These are phyloP conservation scores for Rhynchosporium secalis DNA, from an alignment of 2,329 filamentous ascomycete genomes.

Conservation along the genomic window DNA sequence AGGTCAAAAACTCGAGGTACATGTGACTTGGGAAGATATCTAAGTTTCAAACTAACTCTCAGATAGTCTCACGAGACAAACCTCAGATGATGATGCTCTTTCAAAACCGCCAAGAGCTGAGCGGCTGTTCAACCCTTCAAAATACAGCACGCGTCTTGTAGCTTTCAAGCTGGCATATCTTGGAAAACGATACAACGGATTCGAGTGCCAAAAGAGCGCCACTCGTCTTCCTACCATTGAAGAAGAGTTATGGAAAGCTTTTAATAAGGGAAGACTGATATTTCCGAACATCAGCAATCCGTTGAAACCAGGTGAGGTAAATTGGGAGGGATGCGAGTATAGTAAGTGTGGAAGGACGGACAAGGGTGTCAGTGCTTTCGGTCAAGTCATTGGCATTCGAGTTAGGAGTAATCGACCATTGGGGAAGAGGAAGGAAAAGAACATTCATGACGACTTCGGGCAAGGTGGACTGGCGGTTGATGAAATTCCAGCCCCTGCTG, in stretches of 20 bases:
- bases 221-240: conserved; percentile 80
- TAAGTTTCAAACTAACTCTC: neutral
- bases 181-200: conserved; percentile 88
- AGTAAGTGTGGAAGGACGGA: conserved; percentile 95
- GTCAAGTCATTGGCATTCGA: conserved; percentile 83
- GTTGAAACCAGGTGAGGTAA: conserved; percentile 56
- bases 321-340: conserved; percentile 85
- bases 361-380: conserved; percentile 91
- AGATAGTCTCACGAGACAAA: conserved; percentile 17
- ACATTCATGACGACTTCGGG: conserved; percentile 16
- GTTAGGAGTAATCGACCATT: conserved; percentile 78
- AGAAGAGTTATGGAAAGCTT: conserved; percentile 88
- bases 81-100: conserved; percentile 44
- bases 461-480: neutral
- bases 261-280: conserved; percentile 80
- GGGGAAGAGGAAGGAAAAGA: conserved; percentile 37
- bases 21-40: neutral
- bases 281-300: conserved; percentile 56
- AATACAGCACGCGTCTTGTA: conserved; percentile 80
- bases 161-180: conserved; percentile 94
- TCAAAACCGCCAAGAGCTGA: conserved; percentile 35
- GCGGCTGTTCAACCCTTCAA: conserved; percentile 65
- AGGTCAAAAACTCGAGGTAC: conserved; percentile 46
- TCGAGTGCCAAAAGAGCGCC: conserved; percentile 75
- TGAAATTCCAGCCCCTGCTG: neutral